Evolutionary conservation across 1,139 yeast genomes (phyloP), one percentile per base, ranked within the genome.

Genomic region (Yamadazyma pseudoaaseri): DNA sequence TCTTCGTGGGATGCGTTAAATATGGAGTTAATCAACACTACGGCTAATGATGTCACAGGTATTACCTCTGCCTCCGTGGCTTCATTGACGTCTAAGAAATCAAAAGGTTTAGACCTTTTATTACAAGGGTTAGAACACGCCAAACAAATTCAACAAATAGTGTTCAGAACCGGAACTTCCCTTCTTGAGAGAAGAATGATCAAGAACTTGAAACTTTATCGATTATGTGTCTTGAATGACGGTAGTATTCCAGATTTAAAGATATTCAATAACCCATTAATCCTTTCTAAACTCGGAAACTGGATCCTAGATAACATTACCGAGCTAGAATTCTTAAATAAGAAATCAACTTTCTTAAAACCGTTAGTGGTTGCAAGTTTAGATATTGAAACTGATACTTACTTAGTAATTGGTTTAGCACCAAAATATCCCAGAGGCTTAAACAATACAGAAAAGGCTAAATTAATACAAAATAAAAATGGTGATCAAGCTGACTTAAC

Each of bases 281-380:
- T 95, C 31, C 61, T 94, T 35, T 70, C 87, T 20, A 77, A 95
- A 47, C 64, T 94, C 18, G 97, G 97, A 0, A 75, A 80, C 35
- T 94, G 98, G 98, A 68, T 94, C 5, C 67, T 89, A 30, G 98
- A 92, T 54, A 85, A 87, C 42, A 84, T 92, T 49, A 85, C 94
- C 4, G 96, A 89, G 50, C 65, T 83, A 18, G 90, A 86, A 43
- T 64, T 69, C 32, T 43, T 56, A 34, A 62, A 60, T 37, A 62
- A 60, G 36, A 55, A 57, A 31, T 54, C 52, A 32, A 56, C 51
- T 31, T 76, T 77, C 33, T 62, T 86, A 29, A 63, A 83, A 36
- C 98, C 99, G 1, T 64, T 94, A 46, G 95, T 94, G 2, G 76
- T 94, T 27, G 97, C 98, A 0, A 77, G 95, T 32, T 70, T 87